phyloP scores from a whole-genome alignment of 257 asterid genomes.

The Fraxinus americana region DNA sequence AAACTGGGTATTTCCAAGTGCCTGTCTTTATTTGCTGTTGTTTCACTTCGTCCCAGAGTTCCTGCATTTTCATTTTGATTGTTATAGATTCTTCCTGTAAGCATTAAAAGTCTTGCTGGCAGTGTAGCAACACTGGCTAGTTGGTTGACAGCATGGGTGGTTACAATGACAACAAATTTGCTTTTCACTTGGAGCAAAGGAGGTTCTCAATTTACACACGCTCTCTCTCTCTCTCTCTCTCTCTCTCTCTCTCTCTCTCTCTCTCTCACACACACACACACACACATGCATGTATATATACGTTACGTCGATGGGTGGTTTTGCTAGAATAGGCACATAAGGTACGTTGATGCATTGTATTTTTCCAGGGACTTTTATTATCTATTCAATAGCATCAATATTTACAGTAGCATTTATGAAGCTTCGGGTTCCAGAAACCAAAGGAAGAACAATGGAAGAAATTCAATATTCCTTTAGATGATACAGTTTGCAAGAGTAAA shows the following conservation, averaged over 20 bases:
- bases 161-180: constrained; percentile 80
- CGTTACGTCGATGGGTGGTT: not conserved
- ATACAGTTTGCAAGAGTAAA: constrained; percentile 13
- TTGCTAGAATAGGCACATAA: not conserved
- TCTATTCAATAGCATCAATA: constrained; percentile 58
- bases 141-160: constrained; percentile 76
- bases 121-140: constrained; percentile 86
- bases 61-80: not conserved
- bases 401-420: constrained; percentile 58
- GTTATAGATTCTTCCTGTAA: constrained; percentile 86
- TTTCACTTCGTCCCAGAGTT: not conserved
- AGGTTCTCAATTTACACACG: no score
- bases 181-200: constrained; percentile 87
- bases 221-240: no score
- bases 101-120: constrained; percentile 87
- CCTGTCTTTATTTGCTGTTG: not conserved
- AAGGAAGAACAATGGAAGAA: constrained; percentile 89
- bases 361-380: constrained; percentile 70
- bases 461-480: constrained; percentile 67
- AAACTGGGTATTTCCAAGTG: not conserved
- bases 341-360: not conserved
- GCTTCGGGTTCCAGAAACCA: constrained; percentile 87
- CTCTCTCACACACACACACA: not conserved
- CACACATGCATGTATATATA: no score
- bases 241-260: constrained; percentile 35